A percentile compares a stretch with the other conserved stretches of the same genome.
Evolutionary conservation across 1,284 basidiomycete genomes (phyloP).

Genomic region (Cutaneotrichosporon mucoides): DNA sequence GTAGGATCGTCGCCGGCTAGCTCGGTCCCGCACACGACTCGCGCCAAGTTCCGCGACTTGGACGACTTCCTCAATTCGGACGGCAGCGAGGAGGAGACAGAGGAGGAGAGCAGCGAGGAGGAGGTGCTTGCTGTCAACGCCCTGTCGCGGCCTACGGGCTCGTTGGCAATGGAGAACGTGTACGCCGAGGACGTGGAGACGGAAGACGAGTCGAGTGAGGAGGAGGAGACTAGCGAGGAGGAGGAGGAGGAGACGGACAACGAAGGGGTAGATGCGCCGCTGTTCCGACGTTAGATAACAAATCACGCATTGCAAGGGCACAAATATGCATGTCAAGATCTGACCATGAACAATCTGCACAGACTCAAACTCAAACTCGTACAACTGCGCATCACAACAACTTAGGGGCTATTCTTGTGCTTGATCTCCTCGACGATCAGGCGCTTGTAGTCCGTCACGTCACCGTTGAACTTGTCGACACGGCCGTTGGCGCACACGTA

Average conservation of each 20-base stretch:
- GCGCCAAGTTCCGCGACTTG: constrained; percentile 44
- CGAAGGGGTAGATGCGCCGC: not conserved
- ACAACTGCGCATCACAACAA: not conserved
- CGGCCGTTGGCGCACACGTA: constrained; percentile 79
- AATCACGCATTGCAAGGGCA: too few relatives aligned
- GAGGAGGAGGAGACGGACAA: not conserved
- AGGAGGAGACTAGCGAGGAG: not conserved
- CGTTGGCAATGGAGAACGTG: constrained; percentile 34
- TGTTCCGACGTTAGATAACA: not conserved
- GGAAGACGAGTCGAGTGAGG: constrained; percentile 3
- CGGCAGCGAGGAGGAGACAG: constrained; percentile 44
- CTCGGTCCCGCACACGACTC: constrained; percentile 7
- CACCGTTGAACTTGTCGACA: constrained; percentile 79
- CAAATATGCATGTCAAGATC: not conserved
- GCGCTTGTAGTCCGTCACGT: constrained; percentile 89
- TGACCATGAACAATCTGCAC: too few relatives aligned
- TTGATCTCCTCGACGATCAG: constrained; percentile 33
- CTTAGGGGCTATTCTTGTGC: constrained; percentile 3
- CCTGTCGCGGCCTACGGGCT: constrained; percentile 20
- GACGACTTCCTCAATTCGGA: constrained; percentile 48
- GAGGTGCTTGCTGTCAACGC: not conserved
- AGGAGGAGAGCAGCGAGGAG: constrained; percentile 35
- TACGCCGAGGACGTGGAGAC: not conserved
- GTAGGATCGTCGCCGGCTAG: constrained; percentile 6
- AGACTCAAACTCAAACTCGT: too few relatives aligned